Percentiles rank a stretch among this genome's conserved stretches.
Conservation (phyloP, 2,329 filamentous ascomycete genomes). For the Immersiporthe knoxdaviesiana region DNA sequence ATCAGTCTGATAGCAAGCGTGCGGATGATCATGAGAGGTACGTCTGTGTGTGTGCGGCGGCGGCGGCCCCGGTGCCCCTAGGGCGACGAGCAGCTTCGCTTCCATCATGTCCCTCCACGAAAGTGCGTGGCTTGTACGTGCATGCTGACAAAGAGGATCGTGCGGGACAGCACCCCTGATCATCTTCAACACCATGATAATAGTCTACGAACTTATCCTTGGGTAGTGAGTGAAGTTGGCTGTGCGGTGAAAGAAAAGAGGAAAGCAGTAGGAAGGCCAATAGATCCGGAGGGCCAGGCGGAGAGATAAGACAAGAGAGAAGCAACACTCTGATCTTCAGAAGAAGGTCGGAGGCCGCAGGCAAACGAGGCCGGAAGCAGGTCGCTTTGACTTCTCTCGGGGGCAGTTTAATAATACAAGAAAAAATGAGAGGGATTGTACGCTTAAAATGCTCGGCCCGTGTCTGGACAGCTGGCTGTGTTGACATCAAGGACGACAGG, state of each 20-base stretch:
- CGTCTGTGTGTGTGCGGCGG: too few species aligned
- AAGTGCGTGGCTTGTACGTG: too few species aligned
- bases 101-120: neutral
- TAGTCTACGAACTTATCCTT: slow-evolving; percentile 78
- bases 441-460: neutral
- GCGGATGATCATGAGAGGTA: slow-evolving; percentile 91
- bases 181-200: slow-evolving; percentile 79
- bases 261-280: neutral
- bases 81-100: neutral
- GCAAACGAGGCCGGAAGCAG: neutral
- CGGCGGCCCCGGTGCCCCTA: neutral
- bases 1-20: slow-evolving; percentile 90
- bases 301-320: neutral
- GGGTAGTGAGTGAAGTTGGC: slow-evolving; percentile 52
- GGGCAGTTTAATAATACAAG: too few species aligned
- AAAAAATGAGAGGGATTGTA: neutral
- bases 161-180: slow-evolving; percentile 77
- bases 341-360: neutral
- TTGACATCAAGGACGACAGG: neutral
- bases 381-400: neutral
- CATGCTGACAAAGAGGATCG: slow-evolving; percentile 17
- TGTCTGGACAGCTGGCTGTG: neutral
- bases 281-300: neutral
- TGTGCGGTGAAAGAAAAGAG: neutral
- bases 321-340: neutral